Conservation (phyloP, 169 alveolate genomes). For the Plasmodium falciparum region DNA sequence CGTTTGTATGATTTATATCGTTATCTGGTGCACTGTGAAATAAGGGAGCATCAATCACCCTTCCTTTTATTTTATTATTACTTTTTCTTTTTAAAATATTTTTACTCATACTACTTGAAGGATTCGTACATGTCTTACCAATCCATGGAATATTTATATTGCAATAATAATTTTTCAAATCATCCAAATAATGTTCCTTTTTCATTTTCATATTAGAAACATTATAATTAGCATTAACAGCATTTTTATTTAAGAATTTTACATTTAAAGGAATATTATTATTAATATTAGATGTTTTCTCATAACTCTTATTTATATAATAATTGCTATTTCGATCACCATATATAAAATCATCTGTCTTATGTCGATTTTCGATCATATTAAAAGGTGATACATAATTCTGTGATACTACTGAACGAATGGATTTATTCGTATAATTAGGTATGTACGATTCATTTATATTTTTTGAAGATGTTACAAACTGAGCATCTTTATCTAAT, state of each 20-base stretch:
- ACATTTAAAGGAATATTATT: constrained; percentile 6
- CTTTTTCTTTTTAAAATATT: constrained; percentile 6
- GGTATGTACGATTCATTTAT: background rate
- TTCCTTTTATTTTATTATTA: constrained; percentile 14
- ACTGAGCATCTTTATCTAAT: background rate
- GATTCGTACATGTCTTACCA: constrained; percentile 6
- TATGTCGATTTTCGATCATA: background rate
- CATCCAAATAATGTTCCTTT: constrained; percentile 2
- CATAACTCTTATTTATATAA: background rate
- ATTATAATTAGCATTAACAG: background rate
- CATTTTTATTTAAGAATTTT: background rate
- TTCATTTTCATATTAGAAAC: background rate
- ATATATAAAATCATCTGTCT: background rate
- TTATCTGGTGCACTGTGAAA: background rate
- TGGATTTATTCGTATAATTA: background rate
- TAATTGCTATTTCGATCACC: background rate
- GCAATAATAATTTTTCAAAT: constrained; percentile 7
- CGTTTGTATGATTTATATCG: constrained; percentile 10
- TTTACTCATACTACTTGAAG: background rate
- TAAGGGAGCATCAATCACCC: background rate
- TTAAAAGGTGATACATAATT: constrained; percentile 3
- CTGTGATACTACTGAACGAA: background rate
- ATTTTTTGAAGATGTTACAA: background rate
- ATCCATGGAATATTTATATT: background rate
- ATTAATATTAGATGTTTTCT: background rate